These are phyloP conservation scores for Saturnispora besseyi DNA, from an alignment of 805 yeast species.

Conservation along the genomic window DNA sequence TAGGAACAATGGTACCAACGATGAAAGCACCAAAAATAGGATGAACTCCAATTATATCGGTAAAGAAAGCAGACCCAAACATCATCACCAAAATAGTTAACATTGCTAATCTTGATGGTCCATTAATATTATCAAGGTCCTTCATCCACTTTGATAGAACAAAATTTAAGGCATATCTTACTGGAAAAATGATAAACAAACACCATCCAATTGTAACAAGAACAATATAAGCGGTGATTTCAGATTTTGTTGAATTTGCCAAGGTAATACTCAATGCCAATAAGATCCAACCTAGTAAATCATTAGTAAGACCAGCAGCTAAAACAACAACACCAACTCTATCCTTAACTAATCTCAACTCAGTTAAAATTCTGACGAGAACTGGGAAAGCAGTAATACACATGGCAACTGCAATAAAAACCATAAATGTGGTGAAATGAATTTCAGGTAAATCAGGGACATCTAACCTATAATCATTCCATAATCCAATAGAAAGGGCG, in stretches of 20 bases:
- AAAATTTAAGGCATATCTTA: constrained; percentile 39
- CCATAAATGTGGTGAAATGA: constrained; percentile 66
- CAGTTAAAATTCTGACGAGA: constrained; percentile 67
- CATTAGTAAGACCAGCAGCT: constrained; percentile 78
- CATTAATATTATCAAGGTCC: constrained; percentile 42
- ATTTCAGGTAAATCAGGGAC: constrained; percentile 29
- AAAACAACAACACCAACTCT: constrained; percentile 66
- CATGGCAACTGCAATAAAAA: constrained; percentile 75
- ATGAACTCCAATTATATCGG: constrained; percentile 80
- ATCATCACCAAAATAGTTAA: constrained; percentile 46
- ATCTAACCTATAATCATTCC: constrained; percentile 40
- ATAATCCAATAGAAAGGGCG: constrained; percentile 59
- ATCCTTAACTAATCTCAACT: constrained; percentile 58
- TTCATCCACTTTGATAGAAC: constrained; percentile 35
- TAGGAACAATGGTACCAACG: constrained; percentile 66
- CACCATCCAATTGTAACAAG: constrained; percentile 65
- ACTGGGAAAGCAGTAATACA: constrained; percentile 85
- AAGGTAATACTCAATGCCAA: constrained; percentile 68
- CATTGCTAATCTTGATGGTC: constrained; percentile 57
- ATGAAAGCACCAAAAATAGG: constrained; percentile 82
- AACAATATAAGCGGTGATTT: constrained; percentile 60
- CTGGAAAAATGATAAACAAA: constrained; percentile 47
- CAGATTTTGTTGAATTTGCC: constrained; percentile 63
- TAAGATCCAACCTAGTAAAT: constrained; percentile 72
- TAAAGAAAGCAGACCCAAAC: constrained; percentile 63